phyloP scores from a whole-genome alignment of 208 protist species.

The Acanthamoeba culbertsoni region DNA sequence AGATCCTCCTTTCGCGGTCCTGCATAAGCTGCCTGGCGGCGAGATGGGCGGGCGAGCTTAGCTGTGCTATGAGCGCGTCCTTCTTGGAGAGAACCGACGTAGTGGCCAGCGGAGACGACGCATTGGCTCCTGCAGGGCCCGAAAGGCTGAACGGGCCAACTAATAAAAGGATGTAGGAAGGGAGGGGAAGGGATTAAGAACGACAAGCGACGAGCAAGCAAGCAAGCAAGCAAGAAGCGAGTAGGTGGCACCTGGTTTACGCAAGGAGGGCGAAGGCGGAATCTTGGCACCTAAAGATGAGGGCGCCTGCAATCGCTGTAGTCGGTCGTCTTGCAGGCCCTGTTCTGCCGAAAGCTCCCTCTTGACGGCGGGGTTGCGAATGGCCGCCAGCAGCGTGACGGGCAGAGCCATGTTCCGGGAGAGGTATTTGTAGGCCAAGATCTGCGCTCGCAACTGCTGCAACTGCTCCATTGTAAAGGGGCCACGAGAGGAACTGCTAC shows the following conservation, averaged over 20 bases:
- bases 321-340: background rate
- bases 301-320: background rate
- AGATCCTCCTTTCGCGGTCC: background rate
- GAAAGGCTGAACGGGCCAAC: too few species aligned
- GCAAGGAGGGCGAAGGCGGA: too few species aligned
- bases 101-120: background rate
- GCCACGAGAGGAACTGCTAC: too few species aligned
- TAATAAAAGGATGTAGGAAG: too few species aligned
- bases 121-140: too few species aligned
- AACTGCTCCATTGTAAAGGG: background rate
- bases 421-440: background rate
- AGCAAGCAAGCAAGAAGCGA: too few species aligned
- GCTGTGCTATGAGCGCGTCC: background rate
- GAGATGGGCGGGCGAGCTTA: background rate
- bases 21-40: background rate
- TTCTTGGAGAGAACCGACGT: background rate
- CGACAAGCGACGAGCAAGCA: too few species aligned
- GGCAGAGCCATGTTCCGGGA: background rate
- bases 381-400: background rate
- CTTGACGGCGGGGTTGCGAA: background rate
- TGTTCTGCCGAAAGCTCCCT: background rate
- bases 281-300: too few species aligned
- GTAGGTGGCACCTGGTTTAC: too few species aligned
- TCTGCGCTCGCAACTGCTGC: background rate
- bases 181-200: too few species aligned